These are phyloP conservation scores for Euphrasia confusa DNA, from an alignment of 257 asterid genomes.

Conservation along the genomic window DNA sequence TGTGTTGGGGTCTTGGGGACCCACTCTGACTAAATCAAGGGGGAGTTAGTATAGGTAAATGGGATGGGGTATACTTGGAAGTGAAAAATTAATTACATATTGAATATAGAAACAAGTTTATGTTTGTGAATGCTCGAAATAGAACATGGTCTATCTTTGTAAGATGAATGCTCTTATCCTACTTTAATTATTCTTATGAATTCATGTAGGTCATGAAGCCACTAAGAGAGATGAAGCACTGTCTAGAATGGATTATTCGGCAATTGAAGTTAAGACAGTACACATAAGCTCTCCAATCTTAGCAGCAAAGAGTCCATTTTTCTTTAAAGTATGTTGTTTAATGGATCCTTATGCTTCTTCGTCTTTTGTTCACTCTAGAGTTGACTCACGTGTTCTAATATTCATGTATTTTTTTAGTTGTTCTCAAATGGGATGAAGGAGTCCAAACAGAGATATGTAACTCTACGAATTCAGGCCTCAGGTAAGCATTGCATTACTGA, in stretches of 20 bases:
- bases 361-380: not conserved
- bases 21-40: too few species aligned
- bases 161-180: conserved; percentile 15
- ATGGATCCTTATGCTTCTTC: conserved; percentile 9
- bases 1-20: too few species aligned
- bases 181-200: not conserved
- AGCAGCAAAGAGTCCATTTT: conserved; percentile 81
- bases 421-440: conserved; percentile 70
- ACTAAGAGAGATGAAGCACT: conserved; percentile 28
- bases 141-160: not conserved
- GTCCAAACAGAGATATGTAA: conserved; percentile 55
- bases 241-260: conserved; percentile 37
- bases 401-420: conserved; percentile 39
- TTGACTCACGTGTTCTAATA: conserved; percentile 21
- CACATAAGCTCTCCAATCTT: conserved; percentile 87
- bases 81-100: too few species aligned
- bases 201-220: conserved; percentile 41
- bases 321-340: conserved; percentile 47
- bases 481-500: conserved; percentile 36
- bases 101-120: too few species aligned
- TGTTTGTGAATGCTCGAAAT: too few species aligned
- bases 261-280: conserved; percentile 43
- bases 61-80: too few species aligned
- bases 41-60: too few species aligned
- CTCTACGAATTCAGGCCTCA: conserved; percentile 58